A percentile compares a stretch with the other conserved stretches of the same genome.
These are phyloP conservation scores for Penicillium nordicum DNA, from an alignment of 2,329 filamentous ascomycete species.

Conservation along the genomic window DNA sequence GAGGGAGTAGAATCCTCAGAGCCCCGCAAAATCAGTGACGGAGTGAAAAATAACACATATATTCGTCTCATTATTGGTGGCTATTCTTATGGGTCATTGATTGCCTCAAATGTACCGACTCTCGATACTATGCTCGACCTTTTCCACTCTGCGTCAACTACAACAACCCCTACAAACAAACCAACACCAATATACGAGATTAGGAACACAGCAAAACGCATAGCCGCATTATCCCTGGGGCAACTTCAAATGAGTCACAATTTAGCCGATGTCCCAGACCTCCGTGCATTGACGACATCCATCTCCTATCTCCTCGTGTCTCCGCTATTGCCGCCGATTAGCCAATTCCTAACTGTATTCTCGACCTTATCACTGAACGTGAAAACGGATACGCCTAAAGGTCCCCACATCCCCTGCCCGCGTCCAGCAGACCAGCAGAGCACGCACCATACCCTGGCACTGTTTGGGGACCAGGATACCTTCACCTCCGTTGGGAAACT, in stretches of 20 bases:
- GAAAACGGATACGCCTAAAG: constrained; percentile 24
- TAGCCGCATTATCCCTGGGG: constrained; percentile 63
- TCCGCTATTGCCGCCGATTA: constrained; percentile 56
- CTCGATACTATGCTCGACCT: constrained; percentile 56
- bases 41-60: not conserved
- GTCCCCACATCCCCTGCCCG: constrained; percentile 29
- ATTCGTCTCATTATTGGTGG: constrained; percentile 62
- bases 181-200: constrained; percentile 65
- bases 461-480: constrained; percentile 72
- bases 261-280: not conserved
- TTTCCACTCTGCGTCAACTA: constrained; percentile 50
- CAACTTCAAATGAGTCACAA: constrained; percentile 24
- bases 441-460: constrained; percentile 58
- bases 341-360: constrained; percentile 61
- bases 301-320: constrained; percentile 61
- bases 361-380: constrained; percentile 43
- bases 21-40: not conserved
- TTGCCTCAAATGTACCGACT: constrained; percentile 67
- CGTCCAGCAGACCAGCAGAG: constrained; percentile 56
- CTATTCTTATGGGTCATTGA: constrained; percentile 87
- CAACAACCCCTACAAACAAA: constrained; percentile 46
- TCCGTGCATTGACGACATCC: constrained; percentile 16
- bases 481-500: constrained; percentile 68
- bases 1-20: not conserved
- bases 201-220: constrained; percentile 62